These are phyloP conservation scores for Ballota nigra DNA, from an alignment of 257 asterid species.

Conservation along the genomic window DNA sequence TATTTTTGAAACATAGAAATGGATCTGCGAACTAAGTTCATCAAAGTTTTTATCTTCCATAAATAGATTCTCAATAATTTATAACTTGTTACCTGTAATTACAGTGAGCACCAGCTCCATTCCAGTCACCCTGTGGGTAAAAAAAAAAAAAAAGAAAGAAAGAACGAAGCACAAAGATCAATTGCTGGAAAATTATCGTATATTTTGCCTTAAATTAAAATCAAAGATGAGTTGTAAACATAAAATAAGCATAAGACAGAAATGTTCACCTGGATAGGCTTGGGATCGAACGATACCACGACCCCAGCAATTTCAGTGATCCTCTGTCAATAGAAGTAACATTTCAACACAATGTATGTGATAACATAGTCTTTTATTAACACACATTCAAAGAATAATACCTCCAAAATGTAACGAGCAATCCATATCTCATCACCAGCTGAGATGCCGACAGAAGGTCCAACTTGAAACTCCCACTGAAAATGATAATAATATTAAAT, in stretches of 20 bases:
- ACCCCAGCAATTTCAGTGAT: conserved; percentile 86
- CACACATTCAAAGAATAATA: conserved; percentile 8
- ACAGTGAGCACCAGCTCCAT: conserved; percentile 96
- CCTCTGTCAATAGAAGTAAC: conserved; percentile 49
- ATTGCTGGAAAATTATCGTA: neutral
- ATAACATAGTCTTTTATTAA: neutral
- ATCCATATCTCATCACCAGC: conserved; percentile 92
- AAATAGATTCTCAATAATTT: too few relatives aligned
- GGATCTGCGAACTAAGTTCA: too few relatives aligned
- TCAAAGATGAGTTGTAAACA: too few relatives aligned
- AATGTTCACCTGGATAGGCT: conserved; percentile 66
- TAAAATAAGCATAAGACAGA: neutral
- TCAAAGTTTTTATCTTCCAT: too few relatives aligned
- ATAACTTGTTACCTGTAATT: conserved; percentile 66
- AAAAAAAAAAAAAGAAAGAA: neutral
- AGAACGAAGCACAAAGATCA: neutral
- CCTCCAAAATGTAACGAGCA: conserved; percentile 93
- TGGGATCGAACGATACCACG: conserved; percentile 87
- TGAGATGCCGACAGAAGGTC: conserved; percentile 86
- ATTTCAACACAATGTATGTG: conserved; percentile 10
- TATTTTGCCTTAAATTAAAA: too few relatives aligned
- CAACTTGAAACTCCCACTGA: conserved; percentile 98
- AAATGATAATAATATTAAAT: neutral
- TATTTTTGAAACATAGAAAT: too few relatives aligned
- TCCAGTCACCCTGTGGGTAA: conserved; percentile 79